These are phyloP conservation scores for Coemansia sp. DNA, from an alignment of 192 early-diverging fungal genomes.

Conservation along the genomic window DNA sequence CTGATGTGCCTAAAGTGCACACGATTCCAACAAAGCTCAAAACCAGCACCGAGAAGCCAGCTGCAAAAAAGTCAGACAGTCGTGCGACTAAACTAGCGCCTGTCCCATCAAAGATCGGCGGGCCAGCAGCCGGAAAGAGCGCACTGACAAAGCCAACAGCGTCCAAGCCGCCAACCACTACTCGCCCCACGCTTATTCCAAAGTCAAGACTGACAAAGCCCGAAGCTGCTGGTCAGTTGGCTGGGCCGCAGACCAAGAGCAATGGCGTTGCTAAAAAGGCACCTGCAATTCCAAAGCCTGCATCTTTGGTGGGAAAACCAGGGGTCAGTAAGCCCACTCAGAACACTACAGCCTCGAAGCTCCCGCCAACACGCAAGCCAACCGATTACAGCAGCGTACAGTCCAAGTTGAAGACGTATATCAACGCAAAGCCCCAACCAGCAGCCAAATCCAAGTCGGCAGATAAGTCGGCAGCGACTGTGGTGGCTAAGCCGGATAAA, in stretches of 20 bases:
- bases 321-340: not conserved
- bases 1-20: not conserved
- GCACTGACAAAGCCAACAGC: not conserved
- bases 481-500: not conserved
- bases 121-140: not conserved
- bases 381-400: conserved; percentile 33
- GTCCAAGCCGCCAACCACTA: not conserved
- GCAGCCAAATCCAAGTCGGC: conserved; percentile 19
- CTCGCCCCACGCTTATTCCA: conserved; percentile 16
- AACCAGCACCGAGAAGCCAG: not conserved
- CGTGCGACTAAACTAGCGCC: not conserved
- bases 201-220: conserved; percentile 11
- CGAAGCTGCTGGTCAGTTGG: conserved; percentile 1
- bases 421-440: conserved; percentile 26
- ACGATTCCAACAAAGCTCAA: not conserved
- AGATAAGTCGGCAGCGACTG: conserved; percentile 7
- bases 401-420: conserved; percentile 51
- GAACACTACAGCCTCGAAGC: not conserved
- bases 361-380: conserved; percentile 2
- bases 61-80: not conserved
- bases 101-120: not conserved
- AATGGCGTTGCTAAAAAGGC: not conserved
- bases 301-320: not conserved
- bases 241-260: not conserved
- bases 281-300: not conserved